Percentiles rank a stretch among this genome's conserved stretches.
Conservation (phyloP, 2,329 filamentous ascomycete genomes). For the Aspergillus quadricinctus region DNA sequence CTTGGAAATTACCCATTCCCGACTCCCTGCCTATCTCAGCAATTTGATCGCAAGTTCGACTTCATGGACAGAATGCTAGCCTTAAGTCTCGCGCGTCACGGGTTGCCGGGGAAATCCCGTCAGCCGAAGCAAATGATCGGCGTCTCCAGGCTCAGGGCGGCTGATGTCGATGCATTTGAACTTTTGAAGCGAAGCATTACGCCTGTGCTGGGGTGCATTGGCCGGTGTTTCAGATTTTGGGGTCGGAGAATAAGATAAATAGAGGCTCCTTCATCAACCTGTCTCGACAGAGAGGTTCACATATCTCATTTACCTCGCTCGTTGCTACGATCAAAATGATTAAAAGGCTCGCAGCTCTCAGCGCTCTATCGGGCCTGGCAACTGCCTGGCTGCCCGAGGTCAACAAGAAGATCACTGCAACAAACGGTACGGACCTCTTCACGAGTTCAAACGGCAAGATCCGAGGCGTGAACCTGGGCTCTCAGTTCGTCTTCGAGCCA, state of each 20-base stretch:
- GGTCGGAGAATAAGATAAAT: neutral
- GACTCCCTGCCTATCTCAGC: neutral
- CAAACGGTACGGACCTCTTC: constrained; percentile 23
- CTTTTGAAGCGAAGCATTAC: neutral
- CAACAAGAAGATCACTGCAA: constrained; percentile 21
- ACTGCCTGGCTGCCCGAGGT: constrained; percentile 24
- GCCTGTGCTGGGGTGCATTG: neutral
- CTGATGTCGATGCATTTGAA: neutral
- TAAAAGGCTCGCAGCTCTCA: neutral
- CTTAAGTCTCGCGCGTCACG: neutral
- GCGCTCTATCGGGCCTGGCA: neutral
- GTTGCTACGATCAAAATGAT: neutral
- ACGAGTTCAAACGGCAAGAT: constrained; percentile 36
- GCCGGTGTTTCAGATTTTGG: neutral
- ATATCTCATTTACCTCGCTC: neutral
- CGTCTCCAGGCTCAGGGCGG: neutral
- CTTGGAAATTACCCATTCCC: neutral
- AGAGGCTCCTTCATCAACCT: neutral
- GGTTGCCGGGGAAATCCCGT: neutral
- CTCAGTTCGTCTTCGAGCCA: constrained; percentile 51
- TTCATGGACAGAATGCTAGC: neutral
- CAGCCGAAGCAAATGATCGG: neutral
- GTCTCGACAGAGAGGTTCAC: neutral
- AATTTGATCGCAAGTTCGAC: too few species aligned
- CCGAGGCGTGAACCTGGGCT: constrained; percentile 54